A percentile compares a stretch with the other conserved stretches of the same genome.
phyloP scores from a whole-genome alignment of 352 stramenopile genomes.

The Pythium vanterpoolii region DNA sequence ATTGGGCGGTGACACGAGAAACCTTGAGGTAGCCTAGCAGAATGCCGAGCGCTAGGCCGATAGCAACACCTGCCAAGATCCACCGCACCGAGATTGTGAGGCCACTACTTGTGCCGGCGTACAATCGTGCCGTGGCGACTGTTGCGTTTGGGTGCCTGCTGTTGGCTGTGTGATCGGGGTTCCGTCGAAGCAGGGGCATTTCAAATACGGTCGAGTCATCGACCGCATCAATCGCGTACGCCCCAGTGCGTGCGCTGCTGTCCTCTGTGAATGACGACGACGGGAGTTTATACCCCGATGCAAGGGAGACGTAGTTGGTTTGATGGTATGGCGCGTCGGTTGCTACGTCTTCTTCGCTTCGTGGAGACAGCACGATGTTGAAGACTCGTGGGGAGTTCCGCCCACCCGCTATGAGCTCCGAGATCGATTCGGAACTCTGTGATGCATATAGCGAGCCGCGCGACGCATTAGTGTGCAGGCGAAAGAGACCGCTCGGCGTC shows the following conservation, averaged over 20 bases:
- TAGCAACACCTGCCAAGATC: constrained; percentile 43
- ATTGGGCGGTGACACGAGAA: constrained; percentile 36
- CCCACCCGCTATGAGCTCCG: neutral
- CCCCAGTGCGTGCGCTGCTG: neutral
- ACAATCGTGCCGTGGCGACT: neutral
- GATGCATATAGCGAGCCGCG: neutral
- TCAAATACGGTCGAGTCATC: constrained; percentile 5
- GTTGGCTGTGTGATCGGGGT: neutral
- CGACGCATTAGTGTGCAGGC: neutral
- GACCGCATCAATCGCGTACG: neutral
- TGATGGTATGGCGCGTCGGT: neutral
- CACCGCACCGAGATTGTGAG: constrained; percentile 43
- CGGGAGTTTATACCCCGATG: neutral
- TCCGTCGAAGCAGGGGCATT: neutral
- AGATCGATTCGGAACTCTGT: neutral
- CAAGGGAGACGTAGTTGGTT: neutral
- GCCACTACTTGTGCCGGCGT: constrained; percentile 30
- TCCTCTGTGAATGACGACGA: neutral
- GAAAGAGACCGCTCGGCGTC: neutral
- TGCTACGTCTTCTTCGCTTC: neutral
- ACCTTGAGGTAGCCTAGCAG: constrained; percentile 38
- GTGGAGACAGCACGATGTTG: neutral
- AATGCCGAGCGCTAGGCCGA: constrained; percentile 50
- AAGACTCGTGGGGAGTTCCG: neutral
- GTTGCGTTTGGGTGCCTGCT: neutral